These are phyloP conservation scores for Quercus cerris DNA, from an alignment of 306 rosid genomes.

Conservation along the genomic window DNA sequence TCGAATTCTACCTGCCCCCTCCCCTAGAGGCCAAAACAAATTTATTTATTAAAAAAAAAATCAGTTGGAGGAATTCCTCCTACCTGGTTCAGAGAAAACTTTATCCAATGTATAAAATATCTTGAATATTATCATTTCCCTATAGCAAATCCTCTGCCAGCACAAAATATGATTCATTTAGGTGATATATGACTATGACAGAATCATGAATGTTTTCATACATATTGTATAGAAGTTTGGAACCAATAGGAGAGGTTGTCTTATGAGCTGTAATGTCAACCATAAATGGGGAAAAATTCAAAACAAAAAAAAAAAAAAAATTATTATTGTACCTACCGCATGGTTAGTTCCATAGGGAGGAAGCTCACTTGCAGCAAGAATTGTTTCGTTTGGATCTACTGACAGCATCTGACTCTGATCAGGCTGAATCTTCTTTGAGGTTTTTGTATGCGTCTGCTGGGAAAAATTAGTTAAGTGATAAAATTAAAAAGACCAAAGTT, in stretches of 20 bases:
- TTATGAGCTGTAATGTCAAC: neutral
- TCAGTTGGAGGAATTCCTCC: too few species aligned
- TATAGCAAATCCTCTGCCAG: neutral
- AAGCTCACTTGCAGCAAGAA: slow-evolving; percentile 53
- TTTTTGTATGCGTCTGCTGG: slow-evolving; percentile 70
- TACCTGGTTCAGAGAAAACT: too few species aligned
- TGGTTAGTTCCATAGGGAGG: slow-evolving; percentile 62
- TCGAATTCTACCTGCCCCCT: too few species aligned
- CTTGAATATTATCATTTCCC: neutral
- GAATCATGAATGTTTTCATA: neutral
- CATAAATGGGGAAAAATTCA: neutral
- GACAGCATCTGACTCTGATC: slow-evolving; percentile 28
- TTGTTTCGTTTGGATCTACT: slow-evolving; percentile 33
- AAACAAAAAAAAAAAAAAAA: neutral
- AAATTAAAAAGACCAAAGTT: neutral
- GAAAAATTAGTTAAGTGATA: neutral
- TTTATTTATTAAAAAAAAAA: too few species aligned
- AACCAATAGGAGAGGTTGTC: neutral
- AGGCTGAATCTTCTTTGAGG: slow-evolving; percentile 30
- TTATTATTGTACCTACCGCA: slow-evolving; percentile 54
- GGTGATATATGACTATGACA: neutral
- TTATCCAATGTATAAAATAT: neutral
- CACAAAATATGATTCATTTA: neutral
- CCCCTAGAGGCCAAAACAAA: too few species aligned
- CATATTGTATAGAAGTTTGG: neutral